Percentiles rank a stretch among this genome's conserved stretches.
These are phyloP conservation scores for Tribonema minus DNA, from an alignment of 108 stramenopile species.

Conservation along the genomic window DNA sequence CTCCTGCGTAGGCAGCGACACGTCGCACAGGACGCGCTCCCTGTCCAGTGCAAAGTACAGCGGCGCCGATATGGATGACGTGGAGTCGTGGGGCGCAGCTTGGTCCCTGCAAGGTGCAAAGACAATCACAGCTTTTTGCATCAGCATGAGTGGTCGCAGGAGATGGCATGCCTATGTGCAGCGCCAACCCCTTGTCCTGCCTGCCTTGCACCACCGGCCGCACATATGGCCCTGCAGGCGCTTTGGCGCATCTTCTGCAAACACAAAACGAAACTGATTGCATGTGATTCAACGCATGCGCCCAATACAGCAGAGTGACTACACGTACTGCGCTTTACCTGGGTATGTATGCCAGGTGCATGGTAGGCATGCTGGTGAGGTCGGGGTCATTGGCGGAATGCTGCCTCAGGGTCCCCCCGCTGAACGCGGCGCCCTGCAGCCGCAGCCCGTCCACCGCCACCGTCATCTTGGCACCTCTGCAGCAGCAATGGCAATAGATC, in stretches of 20 bases:
- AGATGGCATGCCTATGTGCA: too few relatives aligned
- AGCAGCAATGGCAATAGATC: too few relatives aligned
- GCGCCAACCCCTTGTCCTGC: too few relatives aligned
- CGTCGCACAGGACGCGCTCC: conserved; percentile 13
- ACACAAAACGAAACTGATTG: too few relatives aligned
- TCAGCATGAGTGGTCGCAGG: too few relatives aligned
- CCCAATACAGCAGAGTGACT: too few relatives aligned
- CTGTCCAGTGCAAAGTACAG: conserved; percentile 30
- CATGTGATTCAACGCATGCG: too few relatives aligned
- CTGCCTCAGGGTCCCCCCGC: conserved; percentile 44
- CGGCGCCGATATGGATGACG: conserved; percentile 13
- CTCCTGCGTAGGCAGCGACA: conserved; percentile 36
- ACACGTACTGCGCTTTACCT: too few relatives aligned
- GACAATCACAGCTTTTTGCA: too few relatives aligned
- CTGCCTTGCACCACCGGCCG: too few relatives aligned
- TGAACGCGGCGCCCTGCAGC: conserved; percentile 60
- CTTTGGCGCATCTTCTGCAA: too few relatives aligned
- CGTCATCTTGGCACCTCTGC: conserved; percentile 7
- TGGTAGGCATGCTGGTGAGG: conserved; percentile 49
- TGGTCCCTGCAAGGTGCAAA: neutral
- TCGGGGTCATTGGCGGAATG: conserved; percentile 56
- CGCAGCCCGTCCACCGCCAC: conserved; percentile 50
- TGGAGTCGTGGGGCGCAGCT: neutral
- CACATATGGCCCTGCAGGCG: too few relatives aligned
- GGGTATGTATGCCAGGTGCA: conserved; percentile 51